Evolutionary conservation across 2,329 filamentous ascomycete genomes (phyloP).

Genomic region (Claviceps quebecensis): DNA sequence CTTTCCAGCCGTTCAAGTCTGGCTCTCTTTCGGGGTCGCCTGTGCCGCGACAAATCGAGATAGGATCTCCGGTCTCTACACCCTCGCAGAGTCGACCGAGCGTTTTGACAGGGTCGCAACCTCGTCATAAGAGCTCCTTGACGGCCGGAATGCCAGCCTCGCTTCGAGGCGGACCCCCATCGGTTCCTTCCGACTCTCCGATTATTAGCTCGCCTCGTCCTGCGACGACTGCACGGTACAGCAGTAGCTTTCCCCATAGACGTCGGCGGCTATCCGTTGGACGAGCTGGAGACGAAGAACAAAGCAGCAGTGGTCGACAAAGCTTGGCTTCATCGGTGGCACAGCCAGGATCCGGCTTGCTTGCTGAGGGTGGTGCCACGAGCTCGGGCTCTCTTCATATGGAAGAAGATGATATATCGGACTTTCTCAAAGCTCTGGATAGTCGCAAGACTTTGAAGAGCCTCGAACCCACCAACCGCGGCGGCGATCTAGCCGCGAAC

Average conservation of each 20-base stretch:
- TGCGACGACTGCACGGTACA: conserved; percentile 66
- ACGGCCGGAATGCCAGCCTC: conserved; percentile 65
- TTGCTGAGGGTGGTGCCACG: conserved; percentile 55
- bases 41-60: conserved; percentile 32
- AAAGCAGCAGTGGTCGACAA: conserved; percentile 66
- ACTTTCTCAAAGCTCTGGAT: conserved; percentile 82
- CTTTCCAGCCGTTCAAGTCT: conserved; percentile 92
- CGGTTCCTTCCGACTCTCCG: conserved; percentile 49
- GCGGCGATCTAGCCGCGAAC: conserved; percentile 56
- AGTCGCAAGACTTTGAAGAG: conserved; percentile 74
- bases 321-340: conserved; percentile 56
- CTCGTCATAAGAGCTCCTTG: conserved; percentile 56
- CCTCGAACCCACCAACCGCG: conserved; percentile 54
- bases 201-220: conserved; percentile 63
- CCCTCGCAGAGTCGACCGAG: conserved; percentile 35
- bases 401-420: conserved; percentile 86
- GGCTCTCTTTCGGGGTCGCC: conserved; percentile 89
- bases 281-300: conserved; percentile 54
- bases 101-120: conserved; percentile 28
- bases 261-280: conserved; percentile 65
- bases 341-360: conserved; percentile 64
- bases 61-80: conserved; percentile 41
- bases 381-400: conserved; percentile 53
- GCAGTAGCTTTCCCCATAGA: conserved; percentile 86
- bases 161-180: conserved; percentile 49